Conservation (phyloP, 257 asterid genomes). For the Perilla frutescens region DNA sequence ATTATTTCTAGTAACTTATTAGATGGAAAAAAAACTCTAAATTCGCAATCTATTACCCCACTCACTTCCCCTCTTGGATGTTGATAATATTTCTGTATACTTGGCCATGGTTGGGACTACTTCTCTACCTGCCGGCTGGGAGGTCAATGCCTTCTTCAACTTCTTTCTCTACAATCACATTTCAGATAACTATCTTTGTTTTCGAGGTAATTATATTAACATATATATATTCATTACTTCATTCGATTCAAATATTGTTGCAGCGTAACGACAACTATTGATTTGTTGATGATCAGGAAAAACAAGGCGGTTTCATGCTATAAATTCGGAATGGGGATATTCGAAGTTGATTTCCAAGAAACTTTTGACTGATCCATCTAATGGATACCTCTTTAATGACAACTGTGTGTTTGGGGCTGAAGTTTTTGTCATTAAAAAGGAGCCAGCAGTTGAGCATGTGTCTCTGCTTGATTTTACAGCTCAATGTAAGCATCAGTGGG, state of each 20-base stretch:
- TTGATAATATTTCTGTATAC: conserved; percentile 22
- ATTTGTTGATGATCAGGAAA: neutral
- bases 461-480: neutral
- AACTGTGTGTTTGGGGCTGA: conserved; percentile 42
- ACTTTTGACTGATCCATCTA: conserved; percentile 19
- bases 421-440: conserved; percentile 20
- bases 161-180: conserved; percentile 32
- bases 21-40: too few relatives aligned
- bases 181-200: conserved; percentile 1
- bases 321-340: conserved; percentile 32
- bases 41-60: too few relatives aligned
- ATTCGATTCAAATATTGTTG: too few relatives aligned
- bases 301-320: conserved; percentile 21
- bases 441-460: conserved; percentile 20
- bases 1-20: too few relatives aligned
- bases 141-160: conserved; percentile 24
- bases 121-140: conserved; percentile 11
- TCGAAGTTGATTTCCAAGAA: conserved; percentile 27
- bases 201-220: neutral
- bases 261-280: too few relatives aligned
- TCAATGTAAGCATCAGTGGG: conserved; percentile 10
- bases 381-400: conserved; percentile 28
- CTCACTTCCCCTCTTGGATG: too few relatives aligned
- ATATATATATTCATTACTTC: too few relatives aligned
- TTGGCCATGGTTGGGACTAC: conserved; percentile 3